phyloP scores from a whole-genome alignment of 176 grass and related monocot genomes.

The Hordeum marinum region DNA sequence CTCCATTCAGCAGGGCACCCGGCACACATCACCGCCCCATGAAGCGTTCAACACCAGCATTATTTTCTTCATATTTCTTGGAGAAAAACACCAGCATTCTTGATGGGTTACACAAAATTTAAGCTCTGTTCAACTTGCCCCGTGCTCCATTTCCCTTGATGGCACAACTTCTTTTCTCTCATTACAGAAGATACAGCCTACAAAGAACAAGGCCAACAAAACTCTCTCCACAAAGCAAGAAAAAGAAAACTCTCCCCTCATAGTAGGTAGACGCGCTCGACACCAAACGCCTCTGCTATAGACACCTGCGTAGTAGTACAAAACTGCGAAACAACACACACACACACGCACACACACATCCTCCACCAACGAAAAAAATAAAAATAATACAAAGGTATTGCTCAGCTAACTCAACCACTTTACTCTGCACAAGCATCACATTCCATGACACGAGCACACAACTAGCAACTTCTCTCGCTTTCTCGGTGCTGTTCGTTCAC shows the following conservation, averaged over 20 bases:
- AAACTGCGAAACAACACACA: neutral
- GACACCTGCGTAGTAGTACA: constrained; percentile 24
- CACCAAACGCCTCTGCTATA: constrained; percentile 43
- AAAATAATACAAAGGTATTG: neutral
- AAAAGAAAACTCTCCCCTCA: neutral
- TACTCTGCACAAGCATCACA: constrained; percentile 28
- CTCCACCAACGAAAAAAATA: neutral
- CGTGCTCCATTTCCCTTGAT: neutral
- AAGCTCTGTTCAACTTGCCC: neutral
- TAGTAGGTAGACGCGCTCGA: neutral
- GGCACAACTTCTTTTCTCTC: neutral
- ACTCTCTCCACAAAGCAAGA: neutral
- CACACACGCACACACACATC: neutral
- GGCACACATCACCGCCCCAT: neutral
- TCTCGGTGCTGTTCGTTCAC: neutral
- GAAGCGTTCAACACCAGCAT: neutral
- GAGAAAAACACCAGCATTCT: too few relatives aligned
- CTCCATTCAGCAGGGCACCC: neutral
- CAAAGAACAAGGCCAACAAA: neutral
- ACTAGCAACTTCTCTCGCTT: neutral
- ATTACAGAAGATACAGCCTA: neutral
- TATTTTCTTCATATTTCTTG: neutral
- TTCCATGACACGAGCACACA: constrained; percentile 21
- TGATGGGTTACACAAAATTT: too few relatives aligned
- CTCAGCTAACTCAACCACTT: constrained; percentile 2